These are phyloP conservation scores for Dictyostelium firmibasis DNA, from an alignment of 78 protist genomes.

Conservation along the genomic window DNA sequence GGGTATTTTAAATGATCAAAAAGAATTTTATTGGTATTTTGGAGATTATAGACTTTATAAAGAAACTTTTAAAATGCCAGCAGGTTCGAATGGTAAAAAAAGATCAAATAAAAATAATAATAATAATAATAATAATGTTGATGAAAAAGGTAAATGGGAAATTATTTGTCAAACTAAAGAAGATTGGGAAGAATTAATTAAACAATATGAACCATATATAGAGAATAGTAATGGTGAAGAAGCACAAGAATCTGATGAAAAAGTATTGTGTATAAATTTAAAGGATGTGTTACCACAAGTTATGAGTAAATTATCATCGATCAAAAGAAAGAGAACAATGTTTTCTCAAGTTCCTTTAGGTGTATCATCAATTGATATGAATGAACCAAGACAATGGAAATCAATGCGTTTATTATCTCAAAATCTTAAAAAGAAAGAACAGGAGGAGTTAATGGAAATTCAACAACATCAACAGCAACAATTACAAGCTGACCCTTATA, in stretches of 20 bases:
- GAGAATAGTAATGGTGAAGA: background rate
- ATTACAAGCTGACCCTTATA: background rate
- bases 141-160: slow-evolving; percentile 22
- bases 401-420: background rate
- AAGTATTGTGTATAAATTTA: background rate
- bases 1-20: slow-evolving; percentile 2
- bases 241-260: background rate
- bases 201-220: background rate
- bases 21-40: slow-evolving; percentile 28
- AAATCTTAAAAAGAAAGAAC: background rate
- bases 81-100: background rate
- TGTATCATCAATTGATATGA: background rate
- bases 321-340: background rate
- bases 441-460: background rate
- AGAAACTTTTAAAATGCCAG: slow-evolving; percentile 20
- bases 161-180: slow-evolving; percentile 32
- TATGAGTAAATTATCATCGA: background rate
- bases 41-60: slow-evolving; percentile 48
- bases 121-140: background rate
- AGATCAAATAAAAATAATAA: background rate
- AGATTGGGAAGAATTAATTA: slow-evolving; percentile 25
- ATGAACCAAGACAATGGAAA: background rate
- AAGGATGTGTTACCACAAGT: background rate
- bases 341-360: background rate
- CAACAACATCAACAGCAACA: background rate